Base-by-base conservation (phyloP, 805 yeast species). In the Yarrowia sp. region DNA sequence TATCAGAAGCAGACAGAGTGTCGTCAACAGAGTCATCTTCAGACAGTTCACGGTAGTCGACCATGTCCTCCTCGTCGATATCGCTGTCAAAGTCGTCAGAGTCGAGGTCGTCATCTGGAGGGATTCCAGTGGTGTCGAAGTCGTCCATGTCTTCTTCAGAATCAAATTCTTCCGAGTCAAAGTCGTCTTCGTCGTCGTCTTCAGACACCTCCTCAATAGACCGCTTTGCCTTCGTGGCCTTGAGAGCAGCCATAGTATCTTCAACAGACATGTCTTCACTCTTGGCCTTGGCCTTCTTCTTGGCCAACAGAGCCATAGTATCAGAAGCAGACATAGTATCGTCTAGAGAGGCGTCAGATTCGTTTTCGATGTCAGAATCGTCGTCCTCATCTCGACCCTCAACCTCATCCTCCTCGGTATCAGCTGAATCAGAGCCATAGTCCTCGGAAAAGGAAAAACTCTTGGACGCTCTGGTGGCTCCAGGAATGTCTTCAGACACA, bases 301-400 rank as follows among this genome's bases (percentile, higher is more conserved):
- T 10, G 8, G 67, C 74, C 64, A 72, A 63, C 12, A 73, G 71
- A 2, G 71, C 76, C 71, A 71, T 72, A 1, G 77, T 77, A 27
- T 74, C 76, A 41, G 71, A 77, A 3, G 65, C 75, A 22, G 73
- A 66, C 35, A 71, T 70, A 12, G 62, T 67, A 21, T 59, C 64
- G 63, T 27, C 62, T 62, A n/a, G n/a, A n/a, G n/a, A n/a, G n/a
- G n/a, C n/a, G n/a, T n/a, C n/a, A n/a, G n/a, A n/a, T n/a, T n/a
- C n/a, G n/a, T n/a, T n/a, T n/a, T n/a, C n/a, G n/a, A n/a, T n/a
- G n/a, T n/a, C n/a, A n/a, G n/a, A n/a, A n/a, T n/a, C n/a, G n/a
- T n/a, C n/a, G n/a, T n/a, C n/a, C n/a, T n/a, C n/a, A n/a, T n/a
- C 9, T 27, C 29, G 12, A 27, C 29, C 8, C 29, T 27, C 29